Base-by-base conservation (phyloP, 805 yeast genomes). In the Dipodascopsis uninucleata region DNA sequence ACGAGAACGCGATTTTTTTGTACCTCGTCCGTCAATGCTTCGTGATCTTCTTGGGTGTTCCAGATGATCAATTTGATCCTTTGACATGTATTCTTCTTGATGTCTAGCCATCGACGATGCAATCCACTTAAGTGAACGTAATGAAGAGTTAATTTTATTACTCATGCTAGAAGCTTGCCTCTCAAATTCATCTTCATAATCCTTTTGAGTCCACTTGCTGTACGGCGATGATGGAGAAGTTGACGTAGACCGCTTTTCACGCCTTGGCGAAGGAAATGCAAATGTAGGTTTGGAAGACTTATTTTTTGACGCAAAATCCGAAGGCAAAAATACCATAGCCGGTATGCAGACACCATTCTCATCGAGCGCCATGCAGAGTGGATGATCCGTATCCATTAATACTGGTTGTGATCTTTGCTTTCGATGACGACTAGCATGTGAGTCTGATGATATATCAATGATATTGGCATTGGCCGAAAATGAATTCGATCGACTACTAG, bases 101-200 rank as follows among this genome's bases (percentile, higher is more conserved):
- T 49, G 53, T 5, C 50, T 39, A 9, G 53, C 53, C 51, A 49
- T 49, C 4, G 53, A 49, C n/a, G 53, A 38, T 14, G 55, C 52
- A 23, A 47, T 35, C 55, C 55, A 50, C 17, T 43, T 50, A 12
- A 50, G 29, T 28, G 55, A 46, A 5, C 49, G 43, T 16, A 50
- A 21, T 3, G 55, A 50, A 14, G 49, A 31, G 46, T 47, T 50
- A 24, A 50, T 40, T 34, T 48, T 50, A 6, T 45, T 46, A 5
- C 46, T 49, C 52, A 50, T 41, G 35, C 49, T 39, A 32, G 18
- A 28, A 17, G 37, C 43, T 34, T 47, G 49, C 12, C 26, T 10
- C n/a, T 36, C 46, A 23, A 38, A 31, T 36, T 47, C 51, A 32
- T 44, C 53, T 28, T 48, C 53, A 9, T 39, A 28, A 14, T 35